These are phyloP conservation scores for Microdochium paspali DNA, from an alignment of 2,329 filamentous ascomycete species.

Conservation along the genomic window DNA sequence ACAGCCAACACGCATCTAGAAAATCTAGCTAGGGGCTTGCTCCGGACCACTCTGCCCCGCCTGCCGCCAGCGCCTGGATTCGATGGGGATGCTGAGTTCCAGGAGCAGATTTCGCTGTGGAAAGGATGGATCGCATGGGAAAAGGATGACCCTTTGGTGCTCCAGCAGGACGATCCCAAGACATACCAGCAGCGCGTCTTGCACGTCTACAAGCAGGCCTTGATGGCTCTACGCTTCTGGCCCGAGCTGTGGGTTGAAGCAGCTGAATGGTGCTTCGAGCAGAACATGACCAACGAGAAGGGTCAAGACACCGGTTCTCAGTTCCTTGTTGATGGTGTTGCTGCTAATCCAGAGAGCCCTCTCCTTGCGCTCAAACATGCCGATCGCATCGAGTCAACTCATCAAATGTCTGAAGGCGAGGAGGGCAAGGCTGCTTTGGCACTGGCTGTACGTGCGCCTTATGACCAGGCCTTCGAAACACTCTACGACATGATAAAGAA, in stretches of 20 bases:
- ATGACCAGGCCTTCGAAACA: conserved; percentile 71
- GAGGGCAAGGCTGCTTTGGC: conserved; percentile 67
- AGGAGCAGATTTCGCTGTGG: conserved; percentile 80
- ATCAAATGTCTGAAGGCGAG: conserved; percentile 68
- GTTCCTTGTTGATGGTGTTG: conserved; percentile 73
- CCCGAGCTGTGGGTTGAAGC: conserved; percentile 95
- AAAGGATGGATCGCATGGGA: conserved; percentile 94
- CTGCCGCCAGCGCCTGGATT: conserved; percentile 79
- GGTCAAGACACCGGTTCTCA: conserved; percentile 55
- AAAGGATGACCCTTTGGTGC: conserved; percentile 80
- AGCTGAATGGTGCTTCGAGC: conserved; percentile 83
- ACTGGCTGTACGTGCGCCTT: conserved; percentile 70
- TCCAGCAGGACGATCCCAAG: conserved; percentile 71
- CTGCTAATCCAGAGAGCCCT: conserved; percentile 88
- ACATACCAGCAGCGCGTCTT: conserved; percentile 71
- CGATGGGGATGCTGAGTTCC: conserved; percentile 77
- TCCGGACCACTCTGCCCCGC: conserved; percentile 67
- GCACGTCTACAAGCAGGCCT: conserved; percentile 86
- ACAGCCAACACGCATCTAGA: conserved; percentile 85
- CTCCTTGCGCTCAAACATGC: conserved; percentile 82
- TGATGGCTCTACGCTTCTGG: conserved; percentile 91
- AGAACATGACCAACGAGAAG: conserved; percentile 52
- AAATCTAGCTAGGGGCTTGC: conserved; percentile 70
- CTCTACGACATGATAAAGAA: conserved; percentile 82
- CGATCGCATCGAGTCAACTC: conserved; percentile 74